A percentile compares a stretch with the other conserved stretches of the same genome.
Evolutionary conservation across 129 eudicot genomes (phyloP).

Genomic region (Scalesia atractyloides): DNA sequence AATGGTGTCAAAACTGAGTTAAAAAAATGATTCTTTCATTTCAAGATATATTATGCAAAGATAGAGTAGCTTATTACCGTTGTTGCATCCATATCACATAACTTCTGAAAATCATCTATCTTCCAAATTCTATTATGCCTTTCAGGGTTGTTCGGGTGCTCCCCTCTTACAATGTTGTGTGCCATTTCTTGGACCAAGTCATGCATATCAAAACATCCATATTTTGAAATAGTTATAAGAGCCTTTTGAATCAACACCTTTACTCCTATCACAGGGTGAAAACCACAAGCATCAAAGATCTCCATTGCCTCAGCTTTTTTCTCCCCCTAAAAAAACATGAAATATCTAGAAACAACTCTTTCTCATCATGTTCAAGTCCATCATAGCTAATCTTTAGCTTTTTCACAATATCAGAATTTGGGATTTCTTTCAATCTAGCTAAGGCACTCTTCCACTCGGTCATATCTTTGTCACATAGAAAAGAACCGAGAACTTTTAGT

Average conservation of each 20-base stretch:
- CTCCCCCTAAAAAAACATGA: slow-evolving; percentile 7
- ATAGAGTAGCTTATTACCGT: not conserved
- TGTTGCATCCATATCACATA: not conserved
- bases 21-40: too few species aligned
- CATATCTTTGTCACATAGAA: slow-evolving; percentile 9
- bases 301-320: not conserved
- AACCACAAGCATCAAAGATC: slow-evolving; percentile 22
- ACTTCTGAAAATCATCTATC: not conserved
- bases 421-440: slow-evolving; percentile 6
- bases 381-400: slow-evolving; percentile 13
- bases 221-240: slow-evolving; percentile 6
- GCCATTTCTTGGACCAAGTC: too few species aligned
- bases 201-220: slow-evolving; percentile 2
- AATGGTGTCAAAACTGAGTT: not conserved
- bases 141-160: slow-evolving; percentile 2
- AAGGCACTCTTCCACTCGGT: slow-evolving; percentile 10
- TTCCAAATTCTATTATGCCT: slow-evolving; percentile 3
- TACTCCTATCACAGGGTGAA: slow-evolving; percentile 24
- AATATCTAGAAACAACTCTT: slow-evolving; percentile 11
- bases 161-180: slow-evolving; percentile 5
- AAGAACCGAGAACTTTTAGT: not conserved
- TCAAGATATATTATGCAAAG: too few species aligned
- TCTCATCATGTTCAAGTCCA: not conserved
- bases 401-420: not conserved
- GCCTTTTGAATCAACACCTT: slow-evolving; percentile 13